Evolutionary conservation across 106 monocot genomes (phyloP).

Genomic region (Gastrodia elata): DNA sequence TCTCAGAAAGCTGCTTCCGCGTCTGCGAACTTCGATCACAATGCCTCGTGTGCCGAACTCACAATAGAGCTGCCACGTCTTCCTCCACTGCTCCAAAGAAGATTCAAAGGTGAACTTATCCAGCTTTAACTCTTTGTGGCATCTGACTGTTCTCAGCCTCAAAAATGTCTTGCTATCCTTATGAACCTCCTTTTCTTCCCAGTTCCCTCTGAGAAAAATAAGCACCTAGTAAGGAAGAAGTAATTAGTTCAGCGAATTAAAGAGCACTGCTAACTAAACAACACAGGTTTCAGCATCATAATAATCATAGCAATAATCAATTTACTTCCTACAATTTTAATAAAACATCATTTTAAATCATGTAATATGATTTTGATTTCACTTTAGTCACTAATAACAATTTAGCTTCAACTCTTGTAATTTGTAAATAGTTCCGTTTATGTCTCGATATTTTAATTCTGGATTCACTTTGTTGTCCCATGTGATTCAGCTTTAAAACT

Average conservation of each 20-base stretch:
- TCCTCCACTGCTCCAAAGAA: conserved; percentile 47
- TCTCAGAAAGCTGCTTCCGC: conserved; percentile 27
- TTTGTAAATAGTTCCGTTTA: no score
- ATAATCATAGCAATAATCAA: neutral
- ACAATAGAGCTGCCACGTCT: conserved; percentile 64
- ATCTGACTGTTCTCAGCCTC: conserved; percentile 52
- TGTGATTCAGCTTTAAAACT: no score
- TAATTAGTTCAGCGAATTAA: neutral
- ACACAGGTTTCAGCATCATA: neutral
- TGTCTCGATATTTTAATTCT: no score
- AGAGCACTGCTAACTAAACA: neutral
- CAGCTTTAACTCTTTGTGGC: conserved; percentile 65
- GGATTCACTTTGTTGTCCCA: no score
- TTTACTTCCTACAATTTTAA: no score
- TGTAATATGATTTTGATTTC: no score
- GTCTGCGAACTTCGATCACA: conserved; percentile 37
- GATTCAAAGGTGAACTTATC: conserved; percentile 20
- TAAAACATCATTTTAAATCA: neutral
- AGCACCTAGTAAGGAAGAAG: conserved; percentile 41
- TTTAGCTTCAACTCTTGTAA: no score
- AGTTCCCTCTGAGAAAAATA: conserved; percentile 70
- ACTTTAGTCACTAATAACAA: no score
- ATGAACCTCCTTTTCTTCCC: conserved; percentile 21
- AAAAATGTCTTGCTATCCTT: conserved; percentile 35
- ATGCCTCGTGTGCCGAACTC: conserved; percentile 78